phyloP scores from a whole-genome alignment of 345 rosid species.

The Aquilaria malaccensis region DNA sequence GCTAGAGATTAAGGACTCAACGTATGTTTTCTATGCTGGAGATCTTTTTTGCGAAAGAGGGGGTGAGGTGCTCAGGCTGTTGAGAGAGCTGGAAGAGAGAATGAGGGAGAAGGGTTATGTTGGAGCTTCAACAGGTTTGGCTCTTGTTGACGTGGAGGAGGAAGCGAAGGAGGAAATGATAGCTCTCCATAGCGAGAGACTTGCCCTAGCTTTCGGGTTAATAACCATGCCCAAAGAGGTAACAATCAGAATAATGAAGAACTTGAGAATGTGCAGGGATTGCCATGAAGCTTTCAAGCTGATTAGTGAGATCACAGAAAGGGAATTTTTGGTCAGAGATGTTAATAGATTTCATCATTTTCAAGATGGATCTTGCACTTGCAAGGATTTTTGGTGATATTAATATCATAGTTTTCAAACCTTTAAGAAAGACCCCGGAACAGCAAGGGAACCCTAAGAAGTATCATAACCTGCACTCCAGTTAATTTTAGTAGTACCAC shows the following conservation, averaged over 20 bases:
- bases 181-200: slow-evolving; percentile 66
- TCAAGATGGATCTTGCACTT: slow-evolving; percentile 44
- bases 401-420: neutral
- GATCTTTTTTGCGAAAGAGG: slow-evolving; percentile 34
- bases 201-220: slow-evolving; percentile 59
- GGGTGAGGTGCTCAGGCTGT: slow-evolving; percentile 30
- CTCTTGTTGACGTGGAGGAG: slow-evolving; percentile 57
- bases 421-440: too few relatives aligned
- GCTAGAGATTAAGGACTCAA: slow-evolving; percentile 49
- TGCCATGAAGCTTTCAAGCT: slow-evolving; percentile 70
- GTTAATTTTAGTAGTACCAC: neutral
- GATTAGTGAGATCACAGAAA: slow-evolving; percentile 47
- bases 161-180: slow-evolving; percentile 50
- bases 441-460: too few relatives aligned
- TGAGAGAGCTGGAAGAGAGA: slow-evolving; percentile 45
- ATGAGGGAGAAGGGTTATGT: slow-evolving; percentile 54
- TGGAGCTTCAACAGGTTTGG: slow-evolving; percentile 33
- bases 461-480: too few relatives aligned
- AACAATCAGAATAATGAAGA: slow-evolving; percentile 54
- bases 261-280: slow-evolving; percentile 66
- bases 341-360: slow-evolving; percentile 73
- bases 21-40: slow-evolving; percentile 52
- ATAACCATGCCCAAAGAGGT: slow-evolving; percentile 35
- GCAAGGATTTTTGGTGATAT: slow-evolving; percentile 60
- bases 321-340: slow-evolving; percentile 66